A percentile compares a stretch with the other conserved stretches of the same genome.
Evolutionary conservation across 768 basidiomycete species (phyloP).

Genomic region (Rhodotorula toruloides): DNA sequence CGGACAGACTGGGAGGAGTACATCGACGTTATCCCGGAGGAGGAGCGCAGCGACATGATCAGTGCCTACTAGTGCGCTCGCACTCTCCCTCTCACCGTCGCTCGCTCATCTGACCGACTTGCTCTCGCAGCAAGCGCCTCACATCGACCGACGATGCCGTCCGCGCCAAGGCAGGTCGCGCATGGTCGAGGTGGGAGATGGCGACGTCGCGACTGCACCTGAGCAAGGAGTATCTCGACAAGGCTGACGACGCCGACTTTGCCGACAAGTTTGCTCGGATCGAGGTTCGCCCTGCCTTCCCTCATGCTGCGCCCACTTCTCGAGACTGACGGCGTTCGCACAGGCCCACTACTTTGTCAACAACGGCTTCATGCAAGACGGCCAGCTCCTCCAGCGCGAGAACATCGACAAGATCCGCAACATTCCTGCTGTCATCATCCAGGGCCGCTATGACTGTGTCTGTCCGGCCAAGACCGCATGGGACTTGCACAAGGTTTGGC

Average conservation of each 20-base stretch:
- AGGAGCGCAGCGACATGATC: conserved; percentile 72
- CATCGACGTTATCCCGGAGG: conserved; percentile 69
- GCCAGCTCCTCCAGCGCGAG: conserved; percentile 20
- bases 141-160: conserved; percentile 27
- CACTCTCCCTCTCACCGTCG: conserved; percentile 62
- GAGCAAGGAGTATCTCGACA: conserved; percentile 62
- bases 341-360: conserved; percentile 64
- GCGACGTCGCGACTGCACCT: conserved; percentile 68
- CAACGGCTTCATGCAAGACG: conserved; percentile 59
- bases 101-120: conserved; percentile 54
- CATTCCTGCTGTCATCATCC: conserved; percentile 56
- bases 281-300: conserved; percentile 49
- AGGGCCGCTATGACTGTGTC: conserved; percentile 76
- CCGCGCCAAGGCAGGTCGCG: conserved; percentile 36
- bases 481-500: conserved; percentile 39
- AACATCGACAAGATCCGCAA: conserved; percentile 66
- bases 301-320: too few species aligned
- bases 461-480: conserved; percentile 57
- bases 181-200: conserved; percentile 55
- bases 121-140: conserved; percentile 54
- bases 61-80: conserved; percentile 68
- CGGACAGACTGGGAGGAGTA: conserved; percentile 78
- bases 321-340: too few species aligned
- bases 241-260: conserved; percentile 56
- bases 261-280: conserved; percentile 75